These are phyloP conservation scores for Brassica incana DNA, from an alignment of 345 rosid genomes.

Conservation along the genomic window DNA sequence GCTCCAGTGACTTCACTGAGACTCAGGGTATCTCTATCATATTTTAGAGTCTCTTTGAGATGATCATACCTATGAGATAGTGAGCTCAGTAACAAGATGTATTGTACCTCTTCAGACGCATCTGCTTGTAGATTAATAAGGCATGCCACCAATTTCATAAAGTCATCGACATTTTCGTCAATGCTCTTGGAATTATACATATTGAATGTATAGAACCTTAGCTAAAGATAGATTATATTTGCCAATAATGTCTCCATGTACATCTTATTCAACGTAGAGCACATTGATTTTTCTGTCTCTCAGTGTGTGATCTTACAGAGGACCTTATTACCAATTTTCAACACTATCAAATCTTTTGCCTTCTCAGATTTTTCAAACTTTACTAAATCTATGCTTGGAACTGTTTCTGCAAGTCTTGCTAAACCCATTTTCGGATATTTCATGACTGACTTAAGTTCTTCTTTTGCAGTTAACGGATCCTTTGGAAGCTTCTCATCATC, in stretches of 20 bases:
- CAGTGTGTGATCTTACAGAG: neutral
- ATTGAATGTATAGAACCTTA: neutral
- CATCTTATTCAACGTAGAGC: neutral
- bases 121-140: neutral
- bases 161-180: neutral
- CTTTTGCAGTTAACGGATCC: neutral
- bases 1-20: neutral
- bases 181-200: neutral
- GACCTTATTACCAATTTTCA: neutral
- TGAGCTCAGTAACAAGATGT: neutral
- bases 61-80: neutral
- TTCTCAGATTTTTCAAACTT: neutral
- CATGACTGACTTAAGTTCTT: neutral
- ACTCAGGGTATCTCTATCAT: neutral
- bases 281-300: neutral
- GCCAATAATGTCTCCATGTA: neutral
- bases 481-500: neutral
- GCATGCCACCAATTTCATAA: neutral
- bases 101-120: neutral
- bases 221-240: neutral
- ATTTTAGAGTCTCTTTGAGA: neutral
- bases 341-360: neutral
- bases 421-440: neutral
- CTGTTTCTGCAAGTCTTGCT: neutral
- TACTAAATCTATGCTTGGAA: neutral